Evolutionary conservation across 2,329 filamentous ascomycete species (phyloP).

Genomic region (Lecanosticta acicola): DNA sequence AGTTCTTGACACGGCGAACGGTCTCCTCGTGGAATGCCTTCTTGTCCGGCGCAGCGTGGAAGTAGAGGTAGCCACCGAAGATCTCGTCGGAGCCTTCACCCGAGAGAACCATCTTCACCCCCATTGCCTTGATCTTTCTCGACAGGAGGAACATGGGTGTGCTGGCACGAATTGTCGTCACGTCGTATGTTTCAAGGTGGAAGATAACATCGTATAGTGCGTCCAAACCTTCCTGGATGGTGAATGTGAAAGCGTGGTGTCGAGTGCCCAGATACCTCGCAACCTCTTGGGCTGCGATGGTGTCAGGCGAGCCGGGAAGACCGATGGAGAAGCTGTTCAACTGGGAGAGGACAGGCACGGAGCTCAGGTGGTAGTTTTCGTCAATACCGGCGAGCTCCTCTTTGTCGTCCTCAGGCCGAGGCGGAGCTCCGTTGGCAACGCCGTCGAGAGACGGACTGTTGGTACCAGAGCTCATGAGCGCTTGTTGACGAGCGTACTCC

Average conservation of each 20-base stretch:
- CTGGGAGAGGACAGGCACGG: conserved; percentile 84
- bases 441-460: conserved; percentile 27
- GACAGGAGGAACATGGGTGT: conserved; percentile 98
- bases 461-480: conserved; percentile 35
- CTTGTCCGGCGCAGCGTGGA: conserved; percentile 88
- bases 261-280: conserved; percentile 96
- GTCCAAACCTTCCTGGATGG: conserved; percentile 93
- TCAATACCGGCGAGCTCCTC: conserved; percentile 89
- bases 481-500: conserved; percentile 34
- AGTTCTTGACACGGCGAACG: conserved; percentile 88
- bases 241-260: conserved; percentile 98
- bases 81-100: conserved; percentile 98
- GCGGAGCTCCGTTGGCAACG: conserved; percentile 42
- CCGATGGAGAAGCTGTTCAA: conserved; percentile 99
- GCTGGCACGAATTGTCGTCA: conserved; percentile 95
- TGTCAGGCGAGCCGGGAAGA: conserved; percentile 86
- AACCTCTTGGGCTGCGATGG: conserved; percentile 83
- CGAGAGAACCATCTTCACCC: conserved; percentile 98
- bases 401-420: conserved; percentile 45
- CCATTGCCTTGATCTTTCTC: conserved; percentile 98
- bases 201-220: conserved; percentile 96
- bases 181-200: conserved; percentile 95
- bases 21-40: conserved; percentile 94
- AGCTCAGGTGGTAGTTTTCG: conserved; percentile 81
- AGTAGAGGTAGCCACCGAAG: conserved; percentile 97